These are phyloP conservation scores for Phytopythium mirpurense DNA, from an alignment of 352 stramenopile genomes.

Conservation along the genomic window DNA sequence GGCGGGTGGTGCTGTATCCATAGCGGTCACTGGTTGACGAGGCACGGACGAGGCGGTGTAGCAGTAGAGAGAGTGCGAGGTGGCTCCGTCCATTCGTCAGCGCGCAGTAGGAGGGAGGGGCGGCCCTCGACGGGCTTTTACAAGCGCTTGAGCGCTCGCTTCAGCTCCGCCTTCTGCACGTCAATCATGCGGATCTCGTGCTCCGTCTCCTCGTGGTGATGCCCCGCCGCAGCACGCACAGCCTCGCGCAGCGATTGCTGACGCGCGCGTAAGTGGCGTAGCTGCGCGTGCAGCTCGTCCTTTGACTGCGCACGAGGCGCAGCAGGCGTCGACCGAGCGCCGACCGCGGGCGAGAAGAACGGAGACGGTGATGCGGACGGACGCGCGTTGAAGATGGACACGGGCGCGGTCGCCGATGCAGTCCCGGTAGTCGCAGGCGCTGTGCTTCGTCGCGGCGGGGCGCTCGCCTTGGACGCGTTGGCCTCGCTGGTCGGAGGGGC, in stretches of 20 bases:
- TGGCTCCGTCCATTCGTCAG: neutral
- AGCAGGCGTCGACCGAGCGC: constrained; percentile 2
- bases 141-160: constrained; percentile 37
- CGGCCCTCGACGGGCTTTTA: constrained; percentile 7
- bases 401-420: neutral
- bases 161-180: constrained; percentile 47
- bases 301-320: constrained; percentile 24
- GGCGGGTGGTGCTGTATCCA: constrained; percentile 61
- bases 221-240: constrained; percentile 8
- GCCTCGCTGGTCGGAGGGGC: neutral
- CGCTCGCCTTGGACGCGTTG: neutral
- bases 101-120: neutral
- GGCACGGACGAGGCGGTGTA: too few relatives aligned
- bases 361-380: constrained; percentile 16
- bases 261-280: constrained; percentile 26
- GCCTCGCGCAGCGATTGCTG: constrained; percentile 27
- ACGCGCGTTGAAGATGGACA: constrained; percentile 18
- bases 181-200: constrained; percentile 50
- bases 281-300: constrained; percentile 32
- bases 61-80: neutral
- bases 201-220: constrained; percentile 31
- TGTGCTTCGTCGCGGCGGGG: neutral
- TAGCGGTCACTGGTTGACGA: constrained; percentile 25
- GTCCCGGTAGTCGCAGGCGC: neutral
- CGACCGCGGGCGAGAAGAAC: constrained; percentile 29